These are phyloP conservation scores for Cephaloascus fragrans DNA, from an alignment of 805 yeast genomes.

Conservation along the genomic window DNA sequence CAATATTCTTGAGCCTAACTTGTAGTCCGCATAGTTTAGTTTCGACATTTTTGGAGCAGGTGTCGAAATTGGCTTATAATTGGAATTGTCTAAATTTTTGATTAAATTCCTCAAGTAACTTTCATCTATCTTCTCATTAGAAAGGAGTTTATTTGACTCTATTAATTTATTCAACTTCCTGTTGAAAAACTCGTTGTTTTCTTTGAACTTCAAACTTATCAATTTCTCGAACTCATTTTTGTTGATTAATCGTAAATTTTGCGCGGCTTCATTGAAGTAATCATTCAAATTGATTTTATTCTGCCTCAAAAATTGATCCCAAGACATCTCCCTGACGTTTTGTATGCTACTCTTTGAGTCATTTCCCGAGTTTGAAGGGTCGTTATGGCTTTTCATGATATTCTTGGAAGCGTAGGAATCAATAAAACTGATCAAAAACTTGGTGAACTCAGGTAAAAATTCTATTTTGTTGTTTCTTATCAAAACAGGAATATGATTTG, in stretches of 20 bases:
- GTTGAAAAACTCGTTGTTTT: slow-evolving; percentile 14
- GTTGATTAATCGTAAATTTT: slow-evolving; percentile 7
- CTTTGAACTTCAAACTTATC: slow-evolving; percentile 11
- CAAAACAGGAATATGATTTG: slow-evolving; percentile 21
- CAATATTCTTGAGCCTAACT: slow-evolving; percentile 24
- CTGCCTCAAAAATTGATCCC: slow-evolving; percentile 15
- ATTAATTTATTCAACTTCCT: slow-evolving; percentile 15
- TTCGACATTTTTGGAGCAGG: neutral
- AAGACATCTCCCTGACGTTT: slow-evolving; percentile 5
- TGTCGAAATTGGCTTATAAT: too few relatives aligned
- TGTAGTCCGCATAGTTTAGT: slow-evolving; percentile 29
- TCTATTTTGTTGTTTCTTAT: slow-evolving; percentile 22
- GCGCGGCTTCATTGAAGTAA: slow-evolving; percentile 6
- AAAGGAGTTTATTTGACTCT: slow-evolving; percentile 9
- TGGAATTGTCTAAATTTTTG: too few relatives aligned
- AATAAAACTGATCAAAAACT: slow-evolving; percentile 20
- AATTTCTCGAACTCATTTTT: slow-evolving; percentile 14
- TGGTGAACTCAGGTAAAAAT: slow-evolving; percentile 27
- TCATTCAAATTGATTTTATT: slow-evolving; percentile 11
- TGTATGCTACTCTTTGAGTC: too few relatives aligned
- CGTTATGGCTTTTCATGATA: slow-evolving; percentile 1
- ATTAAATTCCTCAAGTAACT: neutral
- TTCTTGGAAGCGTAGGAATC: slow-evolving; percentile 14
- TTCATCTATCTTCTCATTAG: slow-evolving; percentile 7
- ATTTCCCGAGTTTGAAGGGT: neutral